Percentiles rank a stretch among this genome's conserved stretches.
Evolutionary conservation across 2,329 filamentous ascomycete species (phyloP).

Genomic region (Pseudogymnoascus sp.): DNA sequence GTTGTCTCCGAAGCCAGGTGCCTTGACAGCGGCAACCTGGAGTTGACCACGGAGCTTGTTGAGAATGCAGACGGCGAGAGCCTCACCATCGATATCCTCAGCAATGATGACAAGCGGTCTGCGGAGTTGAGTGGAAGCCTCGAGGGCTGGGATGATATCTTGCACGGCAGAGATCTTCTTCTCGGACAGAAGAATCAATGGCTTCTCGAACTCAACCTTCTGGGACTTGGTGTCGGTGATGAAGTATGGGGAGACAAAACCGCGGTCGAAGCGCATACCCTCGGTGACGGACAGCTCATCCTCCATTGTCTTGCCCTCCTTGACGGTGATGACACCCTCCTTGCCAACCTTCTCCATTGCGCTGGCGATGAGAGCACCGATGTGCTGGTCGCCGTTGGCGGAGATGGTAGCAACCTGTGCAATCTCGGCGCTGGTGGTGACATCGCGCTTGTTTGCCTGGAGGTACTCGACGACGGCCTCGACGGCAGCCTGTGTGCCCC

Average conservation of each 20-base stretch:
- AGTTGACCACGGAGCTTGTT: slow-evolving; percentile 99
- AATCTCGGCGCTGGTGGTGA: slow-evolving; percentile 95
- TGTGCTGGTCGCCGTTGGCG: slow-evolving; percentile 92
- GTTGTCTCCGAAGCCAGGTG: slow-evolving; percentile 98
- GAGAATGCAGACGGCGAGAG: slow-evolving; percentile 95
- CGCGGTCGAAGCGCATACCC: slow-evolving; percentile 99
- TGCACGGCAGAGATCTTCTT: slow-evolving; percentile 99
- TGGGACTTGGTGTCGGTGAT: slow-evolving; percentile 98
- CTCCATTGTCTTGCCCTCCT: slow-evolving; percentile 97
- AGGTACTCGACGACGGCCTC: slow-evolving; percentile 91
- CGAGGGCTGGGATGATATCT: slow-evolving; percentile 96
- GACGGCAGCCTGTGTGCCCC: slow-evolving; percentile 94
- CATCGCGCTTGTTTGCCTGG: slow-evolving; percentile 92
- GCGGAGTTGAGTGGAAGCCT: slow-evolving; percentile 91
- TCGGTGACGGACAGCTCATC: slow-evolving; percentile 98
- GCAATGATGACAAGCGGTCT: slow-evolving; percentile 97
- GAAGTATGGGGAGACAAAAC: slow-evolving; percentile 98
- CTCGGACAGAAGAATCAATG: slow-evolving; percentile 94
- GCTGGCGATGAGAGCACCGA: slow-evolving; percentile 91
- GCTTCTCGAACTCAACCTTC: slow-evolving; percentile 99
- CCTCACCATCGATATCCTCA: slow-evolving; percentile 98
- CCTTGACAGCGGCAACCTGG: slow-evolving; percentile 97
- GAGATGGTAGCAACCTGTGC: slow-evolving; percentile 97
- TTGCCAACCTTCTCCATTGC: slow-evolving; percentile 99
- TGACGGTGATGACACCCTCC: slow-evolving; percentile 99